Conservation (phyloP, 768 basidiomycete species). For the Termitomyces sp. region DNA sequence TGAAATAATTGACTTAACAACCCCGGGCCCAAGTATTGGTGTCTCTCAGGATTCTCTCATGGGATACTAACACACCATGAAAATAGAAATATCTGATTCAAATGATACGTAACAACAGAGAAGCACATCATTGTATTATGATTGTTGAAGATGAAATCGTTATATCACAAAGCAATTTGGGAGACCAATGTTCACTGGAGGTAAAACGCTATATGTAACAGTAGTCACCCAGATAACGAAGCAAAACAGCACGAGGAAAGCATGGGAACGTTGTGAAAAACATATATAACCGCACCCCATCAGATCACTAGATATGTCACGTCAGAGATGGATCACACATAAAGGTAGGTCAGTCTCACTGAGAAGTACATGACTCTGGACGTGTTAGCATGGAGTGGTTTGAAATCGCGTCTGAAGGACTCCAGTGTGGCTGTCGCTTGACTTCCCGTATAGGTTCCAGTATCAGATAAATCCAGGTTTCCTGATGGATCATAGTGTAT, state of each 20-base stretch:
- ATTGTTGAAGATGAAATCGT: neutral
- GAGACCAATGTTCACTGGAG: no score
- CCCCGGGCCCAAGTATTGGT: no score
- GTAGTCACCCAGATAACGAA: neutral
- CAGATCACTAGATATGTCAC: neutral
- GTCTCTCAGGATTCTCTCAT: no score
- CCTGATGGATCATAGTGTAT: slow-evolving; percentile 59
- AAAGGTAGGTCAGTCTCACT: slow-evolving; percentile 20
- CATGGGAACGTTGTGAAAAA: neutral
- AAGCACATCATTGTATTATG: neutral
- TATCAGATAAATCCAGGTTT: slow-evolving; percentile 37
- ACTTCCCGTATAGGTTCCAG: slow-evolving; percentile 31
- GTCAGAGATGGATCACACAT: neutral
- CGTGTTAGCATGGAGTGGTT: slow-evolving; percentile 33
- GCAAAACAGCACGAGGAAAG: neutral
- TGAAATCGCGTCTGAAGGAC: slow-evolving; percentile 48
- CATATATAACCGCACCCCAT: neutral
- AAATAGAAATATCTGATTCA: neutral
- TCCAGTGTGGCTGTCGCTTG: slow-evolving; percentile 36
- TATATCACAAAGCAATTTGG: no score
- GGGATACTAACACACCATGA: no score
- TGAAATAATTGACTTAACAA: no score
- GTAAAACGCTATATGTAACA: no score
- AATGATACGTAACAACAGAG: neutral
- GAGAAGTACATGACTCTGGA: slow-evolving; percentile 38